These are phyloP conservation scores for Scheffersomyces spartinae DNA, from an alignment of 805 yeast genomes.

Conservation along the genomic window DNA sequence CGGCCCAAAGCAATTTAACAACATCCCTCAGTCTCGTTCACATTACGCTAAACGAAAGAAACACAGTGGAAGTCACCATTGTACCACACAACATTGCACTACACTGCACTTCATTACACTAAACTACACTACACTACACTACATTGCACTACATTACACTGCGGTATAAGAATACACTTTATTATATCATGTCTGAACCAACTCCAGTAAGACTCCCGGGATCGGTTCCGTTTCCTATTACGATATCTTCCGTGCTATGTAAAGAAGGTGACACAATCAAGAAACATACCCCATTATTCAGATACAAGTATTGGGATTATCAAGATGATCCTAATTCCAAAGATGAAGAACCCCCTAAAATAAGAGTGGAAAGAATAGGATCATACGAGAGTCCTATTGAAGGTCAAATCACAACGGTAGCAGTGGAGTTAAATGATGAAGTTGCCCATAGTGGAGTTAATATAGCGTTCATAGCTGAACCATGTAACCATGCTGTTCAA, in stretches of 20 bases:
- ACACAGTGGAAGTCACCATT: too few relatives aligned
- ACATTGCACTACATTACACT: too few relatives aligned
- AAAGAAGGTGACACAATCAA: conserved; percentile 33
- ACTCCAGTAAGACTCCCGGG: conserved; percentile 48
- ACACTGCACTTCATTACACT: too few relatives aligned
- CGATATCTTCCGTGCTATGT: conserved; percentile 39
- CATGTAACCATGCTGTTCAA: conserved; percentile 87
- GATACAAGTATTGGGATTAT: conserved; percentile 59
- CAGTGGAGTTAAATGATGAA: conserved; percentile 47
- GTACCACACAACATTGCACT: too few relatives aligned
- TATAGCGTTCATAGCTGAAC: conserved; percentile 55
- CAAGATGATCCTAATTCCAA: conserved; percentile 43
- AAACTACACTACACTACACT: too few relatives aligned
- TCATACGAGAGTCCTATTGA: conserved; percentile 76
- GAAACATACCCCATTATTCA: conserved; percentile 43
- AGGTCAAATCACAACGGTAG: conserved; percentile 47
- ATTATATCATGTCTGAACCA: too few relatives aligned
- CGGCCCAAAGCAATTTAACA: too few relatives aligned
- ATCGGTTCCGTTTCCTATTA: conserved; percentile 59
- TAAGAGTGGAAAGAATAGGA: conserved; percentile 58
- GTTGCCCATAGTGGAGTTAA: conserved; percentile 34
- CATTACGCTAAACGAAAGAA: too few relatives aligned
- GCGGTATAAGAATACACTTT: too few relatives aligned
- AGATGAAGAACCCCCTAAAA: conserved; percentile 26
- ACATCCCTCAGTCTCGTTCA: too few relatives aligned